phyloP scores from a whole-genome alignment of 257 asterid species.

The Capsicum chinense region DNA sequence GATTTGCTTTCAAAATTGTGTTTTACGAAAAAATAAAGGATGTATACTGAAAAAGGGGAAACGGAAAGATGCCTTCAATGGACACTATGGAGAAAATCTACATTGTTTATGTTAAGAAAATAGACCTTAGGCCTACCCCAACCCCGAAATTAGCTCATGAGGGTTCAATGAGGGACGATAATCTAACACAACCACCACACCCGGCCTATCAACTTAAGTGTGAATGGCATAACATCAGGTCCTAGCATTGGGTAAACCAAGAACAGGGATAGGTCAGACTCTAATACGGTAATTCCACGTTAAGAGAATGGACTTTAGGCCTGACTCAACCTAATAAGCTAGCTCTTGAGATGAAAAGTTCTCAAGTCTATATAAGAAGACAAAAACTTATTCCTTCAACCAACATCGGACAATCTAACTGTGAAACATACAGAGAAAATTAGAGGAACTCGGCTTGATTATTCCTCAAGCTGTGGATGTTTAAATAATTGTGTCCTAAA shows the following conservation, averaged over 20 bases:
- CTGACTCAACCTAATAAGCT: neutral
- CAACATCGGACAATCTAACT: neutral
- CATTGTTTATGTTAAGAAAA: neutral
- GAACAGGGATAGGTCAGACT: neutral
- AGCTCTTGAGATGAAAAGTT: neutral
- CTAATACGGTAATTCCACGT: neutral
- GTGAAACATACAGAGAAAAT: neutral
- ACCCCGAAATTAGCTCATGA: neutral
- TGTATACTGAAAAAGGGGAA: neutral
- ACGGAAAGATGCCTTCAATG: slow-evolving; percentile 2
- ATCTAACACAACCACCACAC: neutral
- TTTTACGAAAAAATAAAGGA: neutral
- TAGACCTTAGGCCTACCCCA: neutral
- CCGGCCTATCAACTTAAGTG: neutral
- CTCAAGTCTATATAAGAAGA: neutral
- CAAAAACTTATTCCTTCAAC: neutral
- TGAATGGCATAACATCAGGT: neutral
- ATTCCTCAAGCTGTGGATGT: neutral
- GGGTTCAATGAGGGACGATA: neutral
- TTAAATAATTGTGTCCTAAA: neutral
- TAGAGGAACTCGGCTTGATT: neutral
- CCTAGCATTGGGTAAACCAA: neutral
- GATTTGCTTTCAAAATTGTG: neutral
- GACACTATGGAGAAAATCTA: slow-evolving; percentile 12
- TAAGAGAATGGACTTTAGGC: neutral